These are phyloP conservation scores for Paecilomyces niveus DNA, from an alignment of 2,329 filamentous ascomycete species.

Conservation along the genomic window DNA sequence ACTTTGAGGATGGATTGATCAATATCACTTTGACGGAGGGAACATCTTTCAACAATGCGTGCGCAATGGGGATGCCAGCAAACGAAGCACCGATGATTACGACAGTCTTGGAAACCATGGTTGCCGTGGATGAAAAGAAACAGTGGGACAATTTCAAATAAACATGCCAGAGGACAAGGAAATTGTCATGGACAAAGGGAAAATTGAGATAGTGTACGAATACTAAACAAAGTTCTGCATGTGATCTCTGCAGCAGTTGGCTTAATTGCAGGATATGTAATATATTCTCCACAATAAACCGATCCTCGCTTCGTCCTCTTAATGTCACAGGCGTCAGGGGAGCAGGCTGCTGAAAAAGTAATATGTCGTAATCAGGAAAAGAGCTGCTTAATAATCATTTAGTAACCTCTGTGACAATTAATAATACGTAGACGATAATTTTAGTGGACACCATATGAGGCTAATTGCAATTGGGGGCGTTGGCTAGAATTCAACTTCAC, in stretches of 20 bases:
- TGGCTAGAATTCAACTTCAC: too few relatives aligned
- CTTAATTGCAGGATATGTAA: background rate
- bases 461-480: too few relatives aligned
- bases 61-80: constrained; percentile 20
- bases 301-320: too few relatives aligned
- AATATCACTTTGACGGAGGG: constrained; percentile 41
- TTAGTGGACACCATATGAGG: too few relatives aligned
- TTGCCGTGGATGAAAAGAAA: background rate
- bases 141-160: background rate
- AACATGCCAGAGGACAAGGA: background rate
- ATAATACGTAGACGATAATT: too few relatives aligned
- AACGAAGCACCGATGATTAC: constrained; percentile 27
- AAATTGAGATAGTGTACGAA: background rate
- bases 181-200: background rate
- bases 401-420: too few relatives aligned
- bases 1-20: constrained; percentile 44
- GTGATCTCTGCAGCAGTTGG: background rate
- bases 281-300: background rate
- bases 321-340: too few relatives aligned
- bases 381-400: too few relatives aligned
- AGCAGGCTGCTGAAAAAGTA: too few relatives aligned
- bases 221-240: background rate
- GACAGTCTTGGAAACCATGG: constrained; percentile 5
- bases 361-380: too few relatives aligned
- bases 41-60: constrained; percentile 23